Base-by-base conservation (phyloP, 2,329 filamentous ascomycete genomes). In the Thermochaetoides dissita region DNA sequence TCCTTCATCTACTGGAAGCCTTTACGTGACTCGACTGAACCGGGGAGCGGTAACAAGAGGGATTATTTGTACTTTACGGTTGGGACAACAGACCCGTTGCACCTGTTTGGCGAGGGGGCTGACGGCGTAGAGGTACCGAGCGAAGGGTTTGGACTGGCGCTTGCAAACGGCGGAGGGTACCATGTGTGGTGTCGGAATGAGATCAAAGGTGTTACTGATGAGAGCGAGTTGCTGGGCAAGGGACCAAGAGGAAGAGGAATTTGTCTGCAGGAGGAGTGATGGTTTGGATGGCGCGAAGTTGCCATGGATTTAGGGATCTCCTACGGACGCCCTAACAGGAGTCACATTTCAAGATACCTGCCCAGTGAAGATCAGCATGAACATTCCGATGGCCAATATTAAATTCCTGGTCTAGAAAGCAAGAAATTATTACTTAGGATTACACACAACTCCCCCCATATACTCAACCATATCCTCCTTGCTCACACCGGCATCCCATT, bases 131-230 rank as follows among this genome's bases (percentile, higher is more conserved):
- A 49, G 8, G 46, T 51, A 17, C 47, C 46, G 30, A 49, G 43
- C 51, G 58, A 29, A 1, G 53, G 53, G 7, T 66, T 60, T 49
- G 67, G 65, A 1, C 45, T 51, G 37, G 55, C 61, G 10, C 51
- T 74, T 45, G 62, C 61, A 6, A 58, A 51, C 28, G 57, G 57
- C 5, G 56, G 58, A 0, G 57, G 58, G 8, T 51, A 50, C 10
- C 63, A 72, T 47, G 46, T 61, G 8, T 72, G 59, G 53, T 64
- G 62, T 34, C 54, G 53, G 38, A 68, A 68, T 41, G 62, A 66
- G 53, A 67, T 74, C 32, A 54, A 56, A 12, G 71, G 68, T 1
- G 63, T 71, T 37, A 72, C 68, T 10, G 67, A 72, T 46, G 53
- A 57, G 35, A 49, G 47, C 35, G 42, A 17, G 37, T 28, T 46